Conservation (phyloP, 148 eudicot genomes). For the Silene uniflora region DNA sequence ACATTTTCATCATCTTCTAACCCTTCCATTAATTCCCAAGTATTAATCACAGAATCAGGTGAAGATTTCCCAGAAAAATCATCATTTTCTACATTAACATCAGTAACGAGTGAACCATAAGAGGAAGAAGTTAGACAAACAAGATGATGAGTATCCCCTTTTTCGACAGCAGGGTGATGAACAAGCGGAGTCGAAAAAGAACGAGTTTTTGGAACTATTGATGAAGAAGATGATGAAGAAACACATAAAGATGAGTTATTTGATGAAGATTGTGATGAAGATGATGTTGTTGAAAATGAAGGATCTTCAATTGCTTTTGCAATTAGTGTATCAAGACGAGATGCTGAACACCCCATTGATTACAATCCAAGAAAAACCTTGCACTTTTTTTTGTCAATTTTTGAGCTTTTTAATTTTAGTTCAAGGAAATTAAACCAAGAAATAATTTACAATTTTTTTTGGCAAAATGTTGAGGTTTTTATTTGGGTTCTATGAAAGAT, state of each 20-base stretch:
- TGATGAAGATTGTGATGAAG: constrained; percentile 19
- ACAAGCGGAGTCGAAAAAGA: constrained; percentile 59
- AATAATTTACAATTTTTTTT: background rate
- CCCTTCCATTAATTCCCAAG: constrained; percentile 99
- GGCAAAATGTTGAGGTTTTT: background rate
- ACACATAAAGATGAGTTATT: constrained; percentile 6
- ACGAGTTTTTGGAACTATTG: constrained; percentile 41
- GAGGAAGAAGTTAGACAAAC: constrained; percentile 90
- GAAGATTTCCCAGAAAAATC: constrained; percentile 36
- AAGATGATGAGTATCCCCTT: constrained; percentile 77
- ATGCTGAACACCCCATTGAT: constrained; percentile 74
- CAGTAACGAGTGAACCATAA: constrained; percentile 69
- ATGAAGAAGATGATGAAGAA: constrained; percentile 25
- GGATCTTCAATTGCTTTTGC: constrained; percentile 37
- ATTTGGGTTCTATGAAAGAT: no score
- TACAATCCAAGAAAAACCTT: background rate
- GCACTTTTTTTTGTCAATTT: no score
- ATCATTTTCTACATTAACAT: constrained; percentile 25
- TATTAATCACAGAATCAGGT: constrained; percentile 89
- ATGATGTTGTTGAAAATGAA: constrained; percentile 22
- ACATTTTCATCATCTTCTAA: constrained; percentile 64
- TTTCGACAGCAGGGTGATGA: constrained; percentile 69
- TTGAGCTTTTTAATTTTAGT: background rate
- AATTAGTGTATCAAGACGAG: constrained; percentile 40
- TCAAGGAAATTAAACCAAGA: no score